Evolutionary conservation across 306 rosid species (phyloP).

Genomic region (Pterocarpus santalinus): DNA sequence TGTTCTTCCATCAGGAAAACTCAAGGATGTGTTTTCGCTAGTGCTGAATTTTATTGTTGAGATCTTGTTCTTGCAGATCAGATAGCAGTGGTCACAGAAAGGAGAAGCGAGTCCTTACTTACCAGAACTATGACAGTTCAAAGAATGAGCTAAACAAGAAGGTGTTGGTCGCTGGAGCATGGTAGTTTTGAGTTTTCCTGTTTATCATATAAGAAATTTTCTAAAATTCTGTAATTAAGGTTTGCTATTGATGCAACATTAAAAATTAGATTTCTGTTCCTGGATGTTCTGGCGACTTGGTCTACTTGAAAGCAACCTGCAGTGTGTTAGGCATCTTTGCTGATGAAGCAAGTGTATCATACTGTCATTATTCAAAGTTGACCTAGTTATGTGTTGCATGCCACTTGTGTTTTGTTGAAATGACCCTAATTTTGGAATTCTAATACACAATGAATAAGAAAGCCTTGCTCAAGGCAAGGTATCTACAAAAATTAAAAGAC

Average conservation of each 20-base stretch:
- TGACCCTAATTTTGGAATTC: neutral
- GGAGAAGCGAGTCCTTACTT: slow-evolving; percentile 20
- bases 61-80: slow-evolving; percentile 63
- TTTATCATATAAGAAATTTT: slow-evolving; percentile 8
- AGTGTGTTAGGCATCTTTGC: too few species aligned
- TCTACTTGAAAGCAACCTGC: slow-evolving; percentile 1
- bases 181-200: slow-evolving; percentile 56
- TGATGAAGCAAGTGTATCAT: too few species aligned
- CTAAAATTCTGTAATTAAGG: neutral
- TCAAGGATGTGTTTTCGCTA: too few species aligned
- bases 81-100: slow-evolving; percentile 90
- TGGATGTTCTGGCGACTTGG: slow-evolving; percentile 14
- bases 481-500: too few species aligned
- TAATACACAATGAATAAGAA: too few species aligned
- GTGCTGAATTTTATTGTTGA: too few species aligned
- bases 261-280: neutral
- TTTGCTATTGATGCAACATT: neutral
- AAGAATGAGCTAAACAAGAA: slow-evolving; percentile 88
- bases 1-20: too few species aligned
- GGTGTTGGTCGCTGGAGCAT: slow-evolving; percentile 97
- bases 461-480: too few species aligned
- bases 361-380: too few species aligned
- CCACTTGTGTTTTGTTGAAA: too few species aligned
- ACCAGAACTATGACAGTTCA: slow-evolving; percentile 40
- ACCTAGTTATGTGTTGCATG: too few species aligned